phyloP scores from a whole-genome alignment of 768 basidiomycete genomes.

The Leccinum olivaceopallidum region DNA sequence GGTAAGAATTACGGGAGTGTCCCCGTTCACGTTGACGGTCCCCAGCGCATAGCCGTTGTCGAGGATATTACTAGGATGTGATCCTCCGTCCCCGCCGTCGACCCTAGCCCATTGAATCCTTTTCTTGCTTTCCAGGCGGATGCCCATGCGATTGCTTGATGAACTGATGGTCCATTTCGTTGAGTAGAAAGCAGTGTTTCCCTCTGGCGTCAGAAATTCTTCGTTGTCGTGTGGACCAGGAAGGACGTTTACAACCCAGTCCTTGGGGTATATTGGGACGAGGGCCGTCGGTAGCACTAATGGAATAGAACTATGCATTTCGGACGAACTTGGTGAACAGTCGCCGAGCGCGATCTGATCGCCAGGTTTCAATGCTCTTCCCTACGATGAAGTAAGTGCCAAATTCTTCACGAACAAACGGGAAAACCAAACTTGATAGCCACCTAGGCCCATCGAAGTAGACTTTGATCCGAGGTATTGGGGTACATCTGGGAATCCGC shows the following conservation, averaged over 20 bases:
- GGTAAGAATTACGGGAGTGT: slow-evolving; percentile 66
- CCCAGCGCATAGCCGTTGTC: slow-evolving; percentile 60
- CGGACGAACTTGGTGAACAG: slow-evolving; percentile 26
- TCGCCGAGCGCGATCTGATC: slow-evolving; percentile 48
- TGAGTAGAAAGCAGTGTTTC: slow-evolving; percentile 50
- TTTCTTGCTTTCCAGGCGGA: slow-evolving; percentile 49
- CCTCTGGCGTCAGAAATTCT: slow-evolving; percentile 51
- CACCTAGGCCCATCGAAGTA: slow-evolving; percentile 61
- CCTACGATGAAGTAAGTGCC: slow-evolving; percentile 35
- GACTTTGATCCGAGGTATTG: slow-evolving; percentile 63
- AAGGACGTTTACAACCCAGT: slow-evolving; percentile 57
- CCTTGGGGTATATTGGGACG: slow-evolving; percentile 45
- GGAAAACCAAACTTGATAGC: slow-evolving; percentile 42
- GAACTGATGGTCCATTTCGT: slow-evolving; percentile 54
- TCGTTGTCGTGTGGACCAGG: slow-evolving; percentile 64
- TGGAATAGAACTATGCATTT: slow-evolving; percentile 4
- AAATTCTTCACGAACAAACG: neutral
- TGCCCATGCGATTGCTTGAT: slow-evolving; percentile 63
- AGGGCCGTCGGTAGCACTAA: slow-evolving; percentile 29
- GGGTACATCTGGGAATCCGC: slow-evolving; percentile 60
- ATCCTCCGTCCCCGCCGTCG: slow-evolving; percentile 65
- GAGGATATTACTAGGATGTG: slow-evolving; percentile 67
- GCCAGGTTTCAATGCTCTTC: slow-evolving; percentile 49
- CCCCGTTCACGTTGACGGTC: slow-evolving; percentile 63
- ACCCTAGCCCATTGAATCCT: slow-evolving; percentile 54